Base-by-base conservation (phyloP, 2,329 filamentous ascomycete genomes). In the Sporothrix curviconia region DNA sequence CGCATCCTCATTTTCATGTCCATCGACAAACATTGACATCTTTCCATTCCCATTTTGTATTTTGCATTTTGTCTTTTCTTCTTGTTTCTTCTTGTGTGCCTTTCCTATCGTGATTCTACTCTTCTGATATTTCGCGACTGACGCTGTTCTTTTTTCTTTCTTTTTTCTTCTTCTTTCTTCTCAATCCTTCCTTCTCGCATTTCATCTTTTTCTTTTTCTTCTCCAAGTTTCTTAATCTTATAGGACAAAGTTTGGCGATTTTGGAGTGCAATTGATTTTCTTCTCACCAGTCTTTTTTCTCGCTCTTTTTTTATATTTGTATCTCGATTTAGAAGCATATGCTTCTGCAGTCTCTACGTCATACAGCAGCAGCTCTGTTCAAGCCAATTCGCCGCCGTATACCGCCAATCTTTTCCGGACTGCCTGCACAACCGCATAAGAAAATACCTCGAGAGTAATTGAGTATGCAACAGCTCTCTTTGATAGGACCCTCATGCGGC, bases 221-320 rank as follows among this genome's bases (percentile, higher is more conserved):
- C 15, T 30, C 25, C 22, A 17, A 24, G 43, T 53, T 55, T 67
- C 68, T 65, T 67, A 50, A 73, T 76, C 11, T 67, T 71, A 76
- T 76, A 76, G 74, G 74, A 74, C 67, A 71, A 62, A 60, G 64
- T 75, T 74, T 74, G 75, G 76, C 76, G 74, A 77, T 72, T 64
- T n/a, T 72, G 75, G 74, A 74, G 74, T 77, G 75, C 69, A 75
- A 73, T 75, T 73, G 66, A 71, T 50, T 58, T 60, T 55, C 43
- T 50, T 50, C 46, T 14, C 28, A 30, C 11, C 39, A n/a, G 12
- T 5, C 52, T 24, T 24, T 4, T 30, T 5, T 32, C 17, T 15
- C 7, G 24, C 11, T 24, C 11, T 37, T 37, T 3, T 9, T 4
- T 25, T 7, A 12, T 25, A 14, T 28, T 30, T 36, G 4, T 25